phyloP scores from a whole-genome alignment of 1,284 basidiomycete species.

The Malassezia psittaci region DNA sequence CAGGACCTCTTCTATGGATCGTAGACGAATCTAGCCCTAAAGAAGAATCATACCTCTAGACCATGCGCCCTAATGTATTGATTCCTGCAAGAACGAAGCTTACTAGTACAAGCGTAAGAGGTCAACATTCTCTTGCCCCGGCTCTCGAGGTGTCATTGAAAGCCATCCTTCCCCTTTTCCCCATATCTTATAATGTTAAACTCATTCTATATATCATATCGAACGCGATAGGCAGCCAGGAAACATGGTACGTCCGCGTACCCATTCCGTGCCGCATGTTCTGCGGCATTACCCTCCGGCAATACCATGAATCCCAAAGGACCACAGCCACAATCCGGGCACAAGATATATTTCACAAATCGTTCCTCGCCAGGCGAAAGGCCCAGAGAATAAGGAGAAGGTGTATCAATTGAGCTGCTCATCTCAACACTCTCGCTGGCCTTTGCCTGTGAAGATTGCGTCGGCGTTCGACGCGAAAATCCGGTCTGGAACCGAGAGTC shows the following conservation, averaged over 20 bases:
- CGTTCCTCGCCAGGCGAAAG: conserved; percentile 26
- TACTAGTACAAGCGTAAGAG: no score
- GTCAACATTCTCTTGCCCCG: neutral
- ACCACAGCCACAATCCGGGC: conserved; percentile 45
- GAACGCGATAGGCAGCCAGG: conserved; percentile 32
- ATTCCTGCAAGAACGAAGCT: no score
- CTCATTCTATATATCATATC: conserved; percentile 25
- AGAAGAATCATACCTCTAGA: conserved; percentile 27
- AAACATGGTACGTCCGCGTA: conserved; percentile 24
- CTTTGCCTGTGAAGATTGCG: neutral
- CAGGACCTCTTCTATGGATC: conserved; percentile 23
- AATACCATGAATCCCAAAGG: conserved; percentile 41
- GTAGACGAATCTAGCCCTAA: conserved; percentile 11
- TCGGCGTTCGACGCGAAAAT: neutral
- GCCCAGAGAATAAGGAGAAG: conserved; percentile 6
- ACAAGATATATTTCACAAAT: conserved; percentile 41
- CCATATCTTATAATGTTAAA: neutral
- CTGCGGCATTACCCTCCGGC: conserved; percentile 11
- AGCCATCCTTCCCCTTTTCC: neutral
- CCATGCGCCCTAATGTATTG: conserved; percentile 16
- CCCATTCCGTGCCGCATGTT: conserved; percentile 10
- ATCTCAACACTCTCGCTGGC: neutral
- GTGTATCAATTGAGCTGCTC: neutral
- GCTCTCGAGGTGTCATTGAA: neutral
- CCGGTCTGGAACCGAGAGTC: neutral